phyloP scores from a whole-genome alignment of 1,139 yeast genomes.

The Kurtzmaniella natalensis region DNA sequence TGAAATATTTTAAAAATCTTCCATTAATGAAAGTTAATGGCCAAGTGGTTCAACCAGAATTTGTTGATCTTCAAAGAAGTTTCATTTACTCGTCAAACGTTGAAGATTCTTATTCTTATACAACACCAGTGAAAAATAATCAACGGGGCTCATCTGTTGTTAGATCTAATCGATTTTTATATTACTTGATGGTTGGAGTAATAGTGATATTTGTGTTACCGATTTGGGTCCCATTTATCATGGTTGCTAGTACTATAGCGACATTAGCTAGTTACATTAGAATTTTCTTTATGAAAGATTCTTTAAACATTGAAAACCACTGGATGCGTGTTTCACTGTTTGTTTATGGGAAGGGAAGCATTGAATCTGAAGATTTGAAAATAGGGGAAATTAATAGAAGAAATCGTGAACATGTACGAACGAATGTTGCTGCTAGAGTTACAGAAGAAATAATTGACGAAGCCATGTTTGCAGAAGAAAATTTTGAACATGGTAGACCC shows the following conservation, averaged over 20 bases:
- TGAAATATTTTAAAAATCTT: slow-evolving; percentile 35
- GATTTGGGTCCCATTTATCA: slow-evolving; percentile 49
- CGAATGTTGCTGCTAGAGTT: too few relatives aligned
- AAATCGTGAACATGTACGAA: too few relatives aligned
- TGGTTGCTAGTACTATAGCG: slow-evolving; percentile 36
- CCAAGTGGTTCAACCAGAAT: slow-evolving; percentile 41
- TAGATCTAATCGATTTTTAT: slow-evolving; percentile 24
- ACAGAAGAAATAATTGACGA: slow-evolving; percentile 38
- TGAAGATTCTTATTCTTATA: slow-evolving; percentile 13
- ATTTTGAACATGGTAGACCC: slow-evolving; percentile 10
- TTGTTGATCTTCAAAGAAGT: slow-evolving; percentile 50
- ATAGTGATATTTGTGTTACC: slow-evolving; percentile 40
- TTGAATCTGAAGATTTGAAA: slow-evolving; percentile 30
- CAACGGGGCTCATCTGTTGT: slow-evolving; percentile 40
- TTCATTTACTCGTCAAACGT: too few relatives aligned
- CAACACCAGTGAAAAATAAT: slow-evolving; percentile 14
- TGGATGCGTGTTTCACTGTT: slow-evolving; percentile 32
- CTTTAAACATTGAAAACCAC: slow-evolving; percentile 24
- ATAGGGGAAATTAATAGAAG: slow-evolving; percentile 30
- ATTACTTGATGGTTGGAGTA: slow-evolving; percentile 26
- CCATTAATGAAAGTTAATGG: slow-evolving; percentile 33
- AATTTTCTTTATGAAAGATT: slow-evolving; percentile 19
- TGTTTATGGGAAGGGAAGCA: slow-evolving; percentile 29
- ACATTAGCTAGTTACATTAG: slow-evolving; percentile 36
- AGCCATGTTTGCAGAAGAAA: slow-evolving; percentile 36